These are phyloP conservation scores for Schizosaccharomyces osmophilus DNA, from an alignment of 805 yeast genomes.

Conservation along the genomic window DNA sequence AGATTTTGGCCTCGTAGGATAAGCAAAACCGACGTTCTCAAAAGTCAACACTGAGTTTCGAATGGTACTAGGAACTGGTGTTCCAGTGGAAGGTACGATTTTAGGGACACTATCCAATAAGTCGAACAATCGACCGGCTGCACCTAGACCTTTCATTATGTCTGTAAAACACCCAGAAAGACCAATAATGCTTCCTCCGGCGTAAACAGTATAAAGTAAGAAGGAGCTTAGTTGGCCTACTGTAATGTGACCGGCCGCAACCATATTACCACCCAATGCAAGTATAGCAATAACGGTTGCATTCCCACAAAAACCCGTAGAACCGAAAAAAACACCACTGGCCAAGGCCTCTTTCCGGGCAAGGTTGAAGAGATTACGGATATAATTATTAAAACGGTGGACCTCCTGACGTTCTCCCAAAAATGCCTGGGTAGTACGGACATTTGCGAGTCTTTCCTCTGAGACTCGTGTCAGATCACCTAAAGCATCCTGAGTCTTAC, in stretches of 20 bases:
- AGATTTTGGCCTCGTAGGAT: constrained; percentile 64
- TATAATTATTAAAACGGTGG: constrained; percentile 45
- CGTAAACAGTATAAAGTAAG: constrained; percentile 84
- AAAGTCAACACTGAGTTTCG: constrained; percentile 28
- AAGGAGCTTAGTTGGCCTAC: constrained; percentile 79
- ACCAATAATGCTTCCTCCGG: constrained; percentile 83
- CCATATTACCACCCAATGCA: constrained; percentile 62
- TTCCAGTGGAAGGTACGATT: constrained; percentile 44
- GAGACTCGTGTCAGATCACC: constrained; percentile 74
- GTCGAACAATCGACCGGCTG: constrained; percentile 78
- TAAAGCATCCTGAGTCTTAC: constrained; percentile 55
- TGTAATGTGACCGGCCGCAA: constrained; percentile 46
- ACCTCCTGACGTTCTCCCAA: constrained; percentile 66
- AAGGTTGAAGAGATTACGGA: constrained; percentile 35
- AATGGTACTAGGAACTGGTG: constrained; percentile 9
- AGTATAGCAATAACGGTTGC: constrained; percentile 51
- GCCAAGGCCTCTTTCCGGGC: constrained; percentile 58
- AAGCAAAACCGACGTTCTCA: constrained; percentile 38
- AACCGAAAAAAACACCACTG: constrained; percentile 50
- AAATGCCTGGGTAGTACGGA: constrained; percentile 72
- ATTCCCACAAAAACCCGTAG: constrained; percentile 69
- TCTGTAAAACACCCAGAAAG: constrained; percentile 78
- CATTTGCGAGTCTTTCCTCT: constrained; percentile 70
- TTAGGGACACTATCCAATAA: constrained; percentile 52
- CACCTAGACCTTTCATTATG: constrained; percentile 92